Conservation (phyloP, 768 basidiomycete genomes). For the Cyclocybe cylindracea region DNA sequence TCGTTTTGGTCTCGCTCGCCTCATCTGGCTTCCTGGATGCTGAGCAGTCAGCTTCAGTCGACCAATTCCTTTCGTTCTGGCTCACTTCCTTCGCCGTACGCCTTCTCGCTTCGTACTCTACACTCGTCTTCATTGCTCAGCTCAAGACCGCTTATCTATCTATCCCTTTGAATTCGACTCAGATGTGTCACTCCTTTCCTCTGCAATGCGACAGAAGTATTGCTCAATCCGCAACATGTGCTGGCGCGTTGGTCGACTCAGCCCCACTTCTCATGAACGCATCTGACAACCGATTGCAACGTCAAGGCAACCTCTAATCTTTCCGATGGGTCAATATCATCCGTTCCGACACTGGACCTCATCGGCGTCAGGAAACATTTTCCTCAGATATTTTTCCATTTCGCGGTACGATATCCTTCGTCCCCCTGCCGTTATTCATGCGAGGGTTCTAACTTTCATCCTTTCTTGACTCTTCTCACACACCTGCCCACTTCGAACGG, state of each 20-base stretch:
- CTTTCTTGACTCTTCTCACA: slow-evolving; percentile 39
- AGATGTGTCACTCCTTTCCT: slow-evolving; percentile 48
- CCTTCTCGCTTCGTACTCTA: slow-evolving; percentile 9
- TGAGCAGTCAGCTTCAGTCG: background rate
- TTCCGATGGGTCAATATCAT: slow-evolving; percentile 15
- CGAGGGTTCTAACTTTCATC: background rate
- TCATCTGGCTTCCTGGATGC: background rate
- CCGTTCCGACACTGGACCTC: slow-evolving; percentile 48
- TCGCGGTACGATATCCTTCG: slow-evolving; percentile 41
- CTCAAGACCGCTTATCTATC: slow-evolving; percentile 32
- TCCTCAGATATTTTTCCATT: slow-evolving; percentile 61
- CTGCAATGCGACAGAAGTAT: slow-evolving; percentile 32
- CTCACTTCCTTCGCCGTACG: slow-evolving; percentile 2
- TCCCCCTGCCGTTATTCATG: background rate
- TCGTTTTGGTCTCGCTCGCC: background rate
- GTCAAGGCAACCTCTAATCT: slow-evolving; percentile 28
- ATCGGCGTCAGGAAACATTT: slow-evolving; percentile 40
- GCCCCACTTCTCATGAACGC: background rate
- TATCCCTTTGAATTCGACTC: slow-evolving; percentile 34
- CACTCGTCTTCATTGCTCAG: slow-evolving; percentile 9
- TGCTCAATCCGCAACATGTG: slow-evolving; percentile 30
- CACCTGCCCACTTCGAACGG: slow-evolving; percentile 50
- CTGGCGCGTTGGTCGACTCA: slow-evolving; percentile 47
- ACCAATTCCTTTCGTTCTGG: slow-evolving; percentile 1
- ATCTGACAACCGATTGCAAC: slow-evolving; percentile 2